Percentiles rank a stretch among this genome's conserved stretches.
Conservation (phyloP, 331 rosid species). For the Pyracantha coccinea region DNA sequence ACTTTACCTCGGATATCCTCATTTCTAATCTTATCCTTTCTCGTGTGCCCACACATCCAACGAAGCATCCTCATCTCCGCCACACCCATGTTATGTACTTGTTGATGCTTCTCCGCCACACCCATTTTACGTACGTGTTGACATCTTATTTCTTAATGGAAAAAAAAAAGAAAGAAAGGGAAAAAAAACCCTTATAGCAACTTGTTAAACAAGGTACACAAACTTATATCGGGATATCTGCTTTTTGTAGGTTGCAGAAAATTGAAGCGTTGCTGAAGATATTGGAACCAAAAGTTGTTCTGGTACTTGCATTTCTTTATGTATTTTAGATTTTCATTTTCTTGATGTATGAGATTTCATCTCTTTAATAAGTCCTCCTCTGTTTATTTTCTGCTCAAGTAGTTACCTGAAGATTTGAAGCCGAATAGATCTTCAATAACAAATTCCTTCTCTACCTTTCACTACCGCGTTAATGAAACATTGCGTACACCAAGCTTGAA, state of each 20-base stretch:
- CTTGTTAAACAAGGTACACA: not conserved
- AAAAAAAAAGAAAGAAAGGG: too few species aligned
- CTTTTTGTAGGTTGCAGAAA: constrained; percentile 42
- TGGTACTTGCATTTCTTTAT: constrained; percentile 37
- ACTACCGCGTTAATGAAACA: constrained; percentile 48
- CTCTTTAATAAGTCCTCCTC: not conserved
- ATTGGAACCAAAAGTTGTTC: constrained; percentile 53
- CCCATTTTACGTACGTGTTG: too few species aligned
- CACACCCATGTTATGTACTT: too few species aligned
- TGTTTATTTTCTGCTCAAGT: constrained; percentile 5
- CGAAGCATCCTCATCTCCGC: too few species aligned
- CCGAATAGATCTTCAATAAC: constrained; percentile 25
- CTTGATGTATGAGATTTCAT: not conserved
- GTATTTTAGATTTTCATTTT: not conserved
- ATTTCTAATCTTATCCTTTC: too few species aligned
- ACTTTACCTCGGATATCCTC: too few species aligned
- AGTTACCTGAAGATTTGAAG: constrained; percentile 58
- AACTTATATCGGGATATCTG: not conserved
- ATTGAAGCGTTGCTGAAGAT: constrained; percentile 45
- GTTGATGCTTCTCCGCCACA: too few species aligned
- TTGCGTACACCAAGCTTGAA: constrained; percentile 35
- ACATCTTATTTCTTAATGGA: too few species aligned
- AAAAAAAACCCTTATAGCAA: too few species aligned
- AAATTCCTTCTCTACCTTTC: constrained; percentile 26
- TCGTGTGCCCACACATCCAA: too few species aligned